Evolutionary conservation across 176 grass and related monocot genomes (phyloP).

Genomic region (Carex pumila): DNA sequence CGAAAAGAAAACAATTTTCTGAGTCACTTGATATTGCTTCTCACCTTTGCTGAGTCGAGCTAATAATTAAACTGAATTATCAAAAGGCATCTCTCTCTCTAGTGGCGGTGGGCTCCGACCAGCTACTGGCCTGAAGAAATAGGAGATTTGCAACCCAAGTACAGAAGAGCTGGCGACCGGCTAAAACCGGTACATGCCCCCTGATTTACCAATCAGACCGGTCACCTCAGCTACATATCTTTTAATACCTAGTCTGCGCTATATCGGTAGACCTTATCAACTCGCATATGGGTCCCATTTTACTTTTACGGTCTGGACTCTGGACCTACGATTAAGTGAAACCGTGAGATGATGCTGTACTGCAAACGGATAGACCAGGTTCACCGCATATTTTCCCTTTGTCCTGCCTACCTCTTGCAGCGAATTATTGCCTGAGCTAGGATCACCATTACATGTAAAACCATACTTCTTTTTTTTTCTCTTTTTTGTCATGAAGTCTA

Average conservation of each 20-base stretch:
- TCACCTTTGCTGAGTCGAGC: not conserved
- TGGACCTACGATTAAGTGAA: not conserved
- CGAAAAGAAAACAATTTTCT: not conserved
- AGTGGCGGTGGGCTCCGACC: slow-evolving; percentile 10
- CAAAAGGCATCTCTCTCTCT: slow-evolving; percentile 16
- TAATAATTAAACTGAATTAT: slow-evolving; percentile 17
- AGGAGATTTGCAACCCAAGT: slow-evolving; percentile 12
- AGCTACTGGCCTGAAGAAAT: slow-evolving; percentile 24
- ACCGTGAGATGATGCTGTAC: not conserved
- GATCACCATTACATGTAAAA: not conserved
- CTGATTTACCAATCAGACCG: not conserved
- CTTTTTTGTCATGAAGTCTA: too few species aligned
- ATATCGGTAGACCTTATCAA: not conserved
- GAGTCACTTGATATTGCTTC: not conserved
- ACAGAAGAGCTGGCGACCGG: not conserved
- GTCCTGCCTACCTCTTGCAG: not conserved
- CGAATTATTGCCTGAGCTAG: not conserved
- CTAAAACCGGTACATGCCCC: not conserved
- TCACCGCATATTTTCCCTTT: not conserved
- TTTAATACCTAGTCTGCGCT: not conserved
- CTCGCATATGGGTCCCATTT: not conserved
- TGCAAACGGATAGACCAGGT: not conserved
- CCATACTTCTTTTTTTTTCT: not conserved
- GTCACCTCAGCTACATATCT: not conserved
- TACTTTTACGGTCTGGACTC: not conserved